These are phyloP conservation scores for Colletotrichum sansevieriae DNA, from an alignment of 2,329 filamentous ascomycete species.

Conservation along the genomic window DNA sequence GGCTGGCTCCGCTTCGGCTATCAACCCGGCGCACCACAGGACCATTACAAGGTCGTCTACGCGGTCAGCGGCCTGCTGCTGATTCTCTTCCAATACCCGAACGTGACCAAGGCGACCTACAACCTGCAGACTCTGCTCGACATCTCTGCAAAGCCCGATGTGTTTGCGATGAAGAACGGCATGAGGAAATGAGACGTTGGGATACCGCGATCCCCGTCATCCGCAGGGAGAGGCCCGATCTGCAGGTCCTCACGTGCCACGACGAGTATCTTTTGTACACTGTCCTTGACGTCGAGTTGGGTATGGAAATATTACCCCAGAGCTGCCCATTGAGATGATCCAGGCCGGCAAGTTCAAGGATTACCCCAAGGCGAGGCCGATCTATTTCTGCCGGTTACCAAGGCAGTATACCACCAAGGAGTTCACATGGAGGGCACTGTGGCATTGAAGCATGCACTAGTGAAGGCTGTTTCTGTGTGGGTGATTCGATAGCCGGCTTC, in stretches of 20 bases:
- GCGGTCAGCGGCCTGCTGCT: conserved; percentile 63
- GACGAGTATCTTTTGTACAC: conserved; percentile 67
- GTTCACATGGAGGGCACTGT: conserved; percentile 69
- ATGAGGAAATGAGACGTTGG: conserved; percentile 70
- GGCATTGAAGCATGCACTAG: conserved; percentile 61
- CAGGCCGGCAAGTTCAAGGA: conserved; percentile 63
- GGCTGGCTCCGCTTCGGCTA: conserved; percentile 69
- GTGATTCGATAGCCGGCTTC: background rate
- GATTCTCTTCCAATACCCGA: conserved; percentile 67
- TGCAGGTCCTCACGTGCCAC: conserved; percentile 65
- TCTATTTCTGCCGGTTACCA: conserved; percentile 66
- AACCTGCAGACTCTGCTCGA: conserved; percentile 65
- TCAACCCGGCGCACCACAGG: conserved; percentile 64
- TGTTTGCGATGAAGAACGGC: conserved; percentile 69
- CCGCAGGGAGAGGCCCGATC: conserved; percentile 59
- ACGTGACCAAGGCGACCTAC: conserved; percentile 66
- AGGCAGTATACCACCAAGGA: conserved; percentile 66
- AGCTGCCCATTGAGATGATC: conserved; percentile 63
- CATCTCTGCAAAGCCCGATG: conserved; percentile 64
- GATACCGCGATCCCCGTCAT: conserved; percentile 68
- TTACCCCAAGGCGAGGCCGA: conserved; percentile 59
- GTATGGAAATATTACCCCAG: conserved; percentile 66
- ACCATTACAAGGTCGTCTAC: conserved; percentile 63
- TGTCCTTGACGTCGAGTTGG: conserved; percentile 67
- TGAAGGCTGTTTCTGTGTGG: conserved; percentile 31